phyloP scores from a whole-genome alignment of 2,329 filamentous ascomycete species.

The Pseudocercospora fijiensis region DNA sequence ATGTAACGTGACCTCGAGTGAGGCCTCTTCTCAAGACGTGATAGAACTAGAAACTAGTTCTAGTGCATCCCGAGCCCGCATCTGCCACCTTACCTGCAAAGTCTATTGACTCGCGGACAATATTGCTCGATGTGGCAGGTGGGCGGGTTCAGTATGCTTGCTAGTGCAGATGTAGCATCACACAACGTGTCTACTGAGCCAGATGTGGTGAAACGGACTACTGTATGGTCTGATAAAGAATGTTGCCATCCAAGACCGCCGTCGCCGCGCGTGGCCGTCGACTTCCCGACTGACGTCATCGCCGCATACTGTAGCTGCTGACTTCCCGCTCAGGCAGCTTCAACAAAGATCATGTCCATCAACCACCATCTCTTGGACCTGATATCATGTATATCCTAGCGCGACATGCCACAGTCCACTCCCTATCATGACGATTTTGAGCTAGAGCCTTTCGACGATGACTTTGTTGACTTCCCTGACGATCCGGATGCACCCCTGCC shows the following conservation, averaged over 20 bases:
- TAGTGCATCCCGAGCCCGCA: too few species aligned
- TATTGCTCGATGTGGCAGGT: too few species aligned
- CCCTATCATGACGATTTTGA: constrained; percentile 23
- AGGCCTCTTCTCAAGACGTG: too few species aligned
- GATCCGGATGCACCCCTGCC: constrained; percentile 23
- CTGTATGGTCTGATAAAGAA: background rate
- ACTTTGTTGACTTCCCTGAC: constrained; percentile 10
- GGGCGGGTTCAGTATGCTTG: too few species aligned
- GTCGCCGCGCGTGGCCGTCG: background rate
- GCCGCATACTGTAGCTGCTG: background rate
- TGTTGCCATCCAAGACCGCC: background rate
- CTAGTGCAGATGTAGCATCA: too few species aligned
- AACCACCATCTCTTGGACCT: background rate
- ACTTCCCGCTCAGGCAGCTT: background rate
- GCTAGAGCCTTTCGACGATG: constrained; percentile 20
- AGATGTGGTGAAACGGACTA: background rate
- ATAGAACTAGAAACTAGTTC: too few species aligned
- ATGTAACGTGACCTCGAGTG: too few species aligned
- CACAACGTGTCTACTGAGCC: too few species aligned
- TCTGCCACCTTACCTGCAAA: too few species aligned
- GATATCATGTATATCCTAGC: background rate
- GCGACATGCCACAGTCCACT: constrained; percentile 10
- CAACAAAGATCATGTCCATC: too few species aligned
- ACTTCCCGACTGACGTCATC: background rate
- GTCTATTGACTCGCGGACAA: too few species aligned